These are phyloP conservation scores for Colletotrichum filicis DNA, from an alignment of 2,329 filamentous ascomycete genomes.

Conservation along the genomic window DNA sequence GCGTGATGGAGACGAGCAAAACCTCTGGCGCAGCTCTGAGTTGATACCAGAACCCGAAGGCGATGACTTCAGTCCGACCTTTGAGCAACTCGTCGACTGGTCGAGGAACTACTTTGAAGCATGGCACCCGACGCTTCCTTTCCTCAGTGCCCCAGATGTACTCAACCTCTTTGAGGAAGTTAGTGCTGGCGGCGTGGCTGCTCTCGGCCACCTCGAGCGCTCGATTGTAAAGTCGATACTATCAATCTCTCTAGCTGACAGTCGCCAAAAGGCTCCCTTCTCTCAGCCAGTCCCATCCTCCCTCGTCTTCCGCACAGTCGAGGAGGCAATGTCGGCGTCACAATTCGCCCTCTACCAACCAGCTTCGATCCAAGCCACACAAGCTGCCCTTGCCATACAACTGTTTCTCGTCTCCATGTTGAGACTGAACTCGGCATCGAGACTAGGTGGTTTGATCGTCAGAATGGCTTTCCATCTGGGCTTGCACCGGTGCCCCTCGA, in stretches of 20 bases:
- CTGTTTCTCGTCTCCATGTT: slow-evolving; percentile 67
- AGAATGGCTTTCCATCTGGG: slow-evolving; percentile 67
- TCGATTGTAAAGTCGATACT: slow-evolving; percentile 60
- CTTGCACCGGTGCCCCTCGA: slow-evolving; percentile 66
- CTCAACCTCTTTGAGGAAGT: slow-evolving; percentile 57
- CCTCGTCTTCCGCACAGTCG: slow-evolving; percentile 59
- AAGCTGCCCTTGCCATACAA: slow-evolving; percentile 64
- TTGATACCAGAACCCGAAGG: slow-evolving; percentile 30
- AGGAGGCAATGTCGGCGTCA: slow-evolving; percentile 61
- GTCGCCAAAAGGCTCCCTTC: slow-evolving; percentile 51
- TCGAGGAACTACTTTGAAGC: slow-evolving; percentile 65
- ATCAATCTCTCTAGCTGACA: slow-evolving; percentile 65
- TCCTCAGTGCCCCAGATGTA: slow-evolving; percentile 64
- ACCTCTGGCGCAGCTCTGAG: slow-evolving; percentile 52
- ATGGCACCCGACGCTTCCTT: slow-evolving; percentile 68
- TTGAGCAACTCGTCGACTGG: slow-evolving; percentile 61
- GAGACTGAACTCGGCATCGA: slow-evolving; percentile 66
- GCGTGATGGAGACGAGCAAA: slow-evolving; percentile 37
- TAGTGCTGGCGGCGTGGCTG: slow-evolving; percentile 44
- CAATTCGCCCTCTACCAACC: slow-evolving; percentile 58
- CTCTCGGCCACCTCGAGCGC: slow-evolving; percentile 47
- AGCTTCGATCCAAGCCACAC: slow-evolving; percentile 57
- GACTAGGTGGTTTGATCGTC: slow-evolving; percentile 64
- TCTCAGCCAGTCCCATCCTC: slow-evolving; percentile 49
- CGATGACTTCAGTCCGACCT: slow-evolving; percentile 42